A percentile compares a stretch with the other conserved stretches of the same genome.
phyloP scores from a whole-genome alignment of 805 yeast genomes.

The Isabelozyma heimii region DNA sequence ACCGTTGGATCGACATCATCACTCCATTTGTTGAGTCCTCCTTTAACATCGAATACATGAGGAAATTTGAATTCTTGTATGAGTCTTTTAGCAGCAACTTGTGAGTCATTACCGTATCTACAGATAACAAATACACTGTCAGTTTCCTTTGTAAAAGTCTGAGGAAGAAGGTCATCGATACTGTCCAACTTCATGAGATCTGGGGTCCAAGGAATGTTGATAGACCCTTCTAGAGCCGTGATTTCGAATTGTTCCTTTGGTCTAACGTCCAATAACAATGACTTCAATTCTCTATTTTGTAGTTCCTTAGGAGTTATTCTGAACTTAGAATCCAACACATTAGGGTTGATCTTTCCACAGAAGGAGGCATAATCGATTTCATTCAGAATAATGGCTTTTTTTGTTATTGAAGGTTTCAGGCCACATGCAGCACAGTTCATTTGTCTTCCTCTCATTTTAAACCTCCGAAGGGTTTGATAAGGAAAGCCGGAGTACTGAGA shows the following conservation, averaged over 20 bases:
- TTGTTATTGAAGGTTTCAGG: constrained; percentile 47
- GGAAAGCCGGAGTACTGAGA: constrained; percentile 67
- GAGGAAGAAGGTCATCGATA: constrained; percentile 18
- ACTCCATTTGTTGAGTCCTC: constrained; percentile 77
- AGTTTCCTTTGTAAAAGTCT: constrained; percentile 14
- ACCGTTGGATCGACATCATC: constrained; percentile 53
- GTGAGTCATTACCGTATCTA: constrained; percentile 90
- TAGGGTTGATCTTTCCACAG: constrained; percentile 62
- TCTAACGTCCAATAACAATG: constrained; percentile 71
- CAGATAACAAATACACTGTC: constrained; percentile 62
- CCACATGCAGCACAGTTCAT: constrained; percentile 66
- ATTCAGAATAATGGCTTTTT: constrained; percentile 42
- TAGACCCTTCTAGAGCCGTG: constrained; percentile 54
- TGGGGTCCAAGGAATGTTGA: constrained; percentile 61
- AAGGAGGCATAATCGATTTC: constrained; percentile 64
- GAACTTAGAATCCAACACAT: constrained; percentile 42
- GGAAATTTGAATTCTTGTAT: constrained; percentile 47
- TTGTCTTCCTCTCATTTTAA: constrained; percentile 76
- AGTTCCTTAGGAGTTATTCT: constrained; percentile 48
- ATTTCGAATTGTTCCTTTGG: constrained; percentile 74
- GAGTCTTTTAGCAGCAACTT: constrained; percentile 61
- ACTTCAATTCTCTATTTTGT: constrained; percentile 10
- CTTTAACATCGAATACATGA: constrained; percentile 64
- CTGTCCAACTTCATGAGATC: constrained; percentile 29
- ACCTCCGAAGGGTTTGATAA: constrained; percentile 61